Conservation (phyloP, 306 rosid species). For the Purshia tridentata region DNA sequence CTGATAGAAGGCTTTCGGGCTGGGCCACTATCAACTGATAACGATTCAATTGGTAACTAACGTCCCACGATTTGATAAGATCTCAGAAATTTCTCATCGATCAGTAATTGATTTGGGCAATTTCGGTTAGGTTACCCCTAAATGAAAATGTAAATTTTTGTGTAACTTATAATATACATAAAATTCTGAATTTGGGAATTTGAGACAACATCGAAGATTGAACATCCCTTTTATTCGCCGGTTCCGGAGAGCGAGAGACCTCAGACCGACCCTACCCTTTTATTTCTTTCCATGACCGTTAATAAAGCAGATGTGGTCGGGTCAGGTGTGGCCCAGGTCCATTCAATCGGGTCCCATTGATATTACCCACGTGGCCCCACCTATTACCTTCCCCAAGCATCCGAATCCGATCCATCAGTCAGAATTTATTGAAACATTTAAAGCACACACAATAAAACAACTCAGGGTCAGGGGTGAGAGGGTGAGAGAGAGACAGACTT, state of each 20-base stretch:
- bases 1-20: no score
- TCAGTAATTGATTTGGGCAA: no score
- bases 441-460: background rate
- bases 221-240: background rate
- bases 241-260: no score
- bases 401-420: background rate
- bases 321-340: slow-evolving; percentile 4
- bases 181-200: background rate
- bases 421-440: background rate
- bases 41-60: no score
- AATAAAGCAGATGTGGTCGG: background rate
- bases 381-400: background rate
- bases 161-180: no score
- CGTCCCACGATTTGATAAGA: no score
- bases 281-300: slow-evolving; percentile 5
- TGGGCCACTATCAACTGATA: no score
- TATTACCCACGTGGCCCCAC: background rate
- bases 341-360: background rate
- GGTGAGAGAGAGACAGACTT: background rate
- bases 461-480: no score
- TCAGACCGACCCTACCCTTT: background rate
- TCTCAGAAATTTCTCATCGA: no score
- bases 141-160: no score
- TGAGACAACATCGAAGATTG: background rate
- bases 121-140: no score